Evolutionary conservation across 1,284 basidiomycete species (phyloP), one percentile per base, ranked within the genome.

Genomic region (Agaricales sp.): DNA sequence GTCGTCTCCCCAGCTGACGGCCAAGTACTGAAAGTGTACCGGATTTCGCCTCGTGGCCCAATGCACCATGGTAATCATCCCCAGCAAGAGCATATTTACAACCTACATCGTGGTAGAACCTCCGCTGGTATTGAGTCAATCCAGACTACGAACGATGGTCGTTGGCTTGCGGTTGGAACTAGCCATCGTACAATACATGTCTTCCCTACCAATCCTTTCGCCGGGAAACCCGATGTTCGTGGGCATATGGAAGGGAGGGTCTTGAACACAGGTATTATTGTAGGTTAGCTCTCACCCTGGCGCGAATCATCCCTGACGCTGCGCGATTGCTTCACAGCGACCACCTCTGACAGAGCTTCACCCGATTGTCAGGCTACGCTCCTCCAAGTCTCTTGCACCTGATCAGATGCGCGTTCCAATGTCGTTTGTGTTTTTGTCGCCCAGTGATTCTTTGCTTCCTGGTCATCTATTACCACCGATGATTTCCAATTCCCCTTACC

Each of bases 141-240:
- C n/a, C 69, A 64, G 46, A 81, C 80, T 69, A 74, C 80, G 2
- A 58, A 62, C 0, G 84, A 87, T 56, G 80, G 79, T 18, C 66
- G 82, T 22, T 92, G 86, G 81, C 65, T 85, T 3, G 85, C 79
- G 0, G 66, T 92, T 24, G 77, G 76, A 1, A 90, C 78, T 45
- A 59, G 69, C 57, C 80, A 80, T 55, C 62, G 81, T 44, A 83
- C 77, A 0, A 61, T 82, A 38, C 86, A 93, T 64, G 65, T 92
- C 0, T 92, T 88, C 60, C 77, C 85, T 6, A 69, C 84, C 18
- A 83, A 87, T 58, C 87, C 87, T 0, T 80, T 80, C 50, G 88
- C 87, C 1, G 87, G 90, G 2, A 70, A 68, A 47, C 70, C 84
- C 0, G 78, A 86, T 59, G 66, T 75, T 4, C 58, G 61, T n/a